These are phyloP conservation scores for Cinnamomum micranthum DNA, from an alignment of 164 flowering plant species.

Conservation along the genomic window DNA sequence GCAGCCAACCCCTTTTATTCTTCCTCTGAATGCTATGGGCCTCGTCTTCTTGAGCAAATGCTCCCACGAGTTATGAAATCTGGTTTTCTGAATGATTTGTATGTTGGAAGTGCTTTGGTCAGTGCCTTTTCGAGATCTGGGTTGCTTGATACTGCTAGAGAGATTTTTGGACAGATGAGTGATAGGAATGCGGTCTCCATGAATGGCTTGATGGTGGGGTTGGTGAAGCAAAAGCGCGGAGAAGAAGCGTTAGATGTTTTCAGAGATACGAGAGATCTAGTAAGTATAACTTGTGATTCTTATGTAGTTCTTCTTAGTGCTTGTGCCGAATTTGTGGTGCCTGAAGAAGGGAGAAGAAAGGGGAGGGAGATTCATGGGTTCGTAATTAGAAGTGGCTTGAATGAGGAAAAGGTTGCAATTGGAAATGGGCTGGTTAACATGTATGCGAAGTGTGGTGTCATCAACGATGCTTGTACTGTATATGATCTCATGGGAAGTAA, in stretches of 20 bases:
- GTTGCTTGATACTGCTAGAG: slow-evolving; percentile 42
- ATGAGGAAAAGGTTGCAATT: slow-evolving; percentile 37
- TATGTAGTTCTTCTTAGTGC: slow-evolving; percentile 69
- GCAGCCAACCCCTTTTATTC: slow-evolving; percentile 34
- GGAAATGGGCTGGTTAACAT: slow-evolving; percentile 76
- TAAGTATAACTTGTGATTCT: slow-evolving; percentile 51
- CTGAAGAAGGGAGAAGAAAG: slow-evolving; percentile 51
- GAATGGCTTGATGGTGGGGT: slow-evolving; percentile 86
- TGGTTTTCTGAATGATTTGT: slow-evolving; percentile 60
- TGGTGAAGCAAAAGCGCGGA: slow-evolving; percentile 59
- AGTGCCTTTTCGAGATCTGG: slow-evolving; percentile 70
- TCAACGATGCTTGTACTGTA: slow-evolving; percentile 47
- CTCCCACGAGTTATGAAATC: slow-evolving; percentile 49
- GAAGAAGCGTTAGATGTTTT: slow-evolving; percentile 64
- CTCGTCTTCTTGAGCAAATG: slow-evolving; percentile 54
- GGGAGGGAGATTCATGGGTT: slow-evolving; percentile 78
- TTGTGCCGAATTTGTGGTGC: slow-evolving; percentile 44
- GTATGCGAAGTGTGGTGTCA: slow-evolving; percentile 75
- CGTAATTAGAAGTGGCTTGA: slow-evolving; percentile 47
- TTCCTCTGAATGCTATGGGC: slow-evolving; percentile 23
- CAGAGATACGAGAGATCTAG: slow-evolving; percentile 41
- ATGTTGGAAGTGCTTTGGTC: slow-evolving; percentile 86
- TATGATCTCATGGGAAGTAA: slow-evolving; percentile 51
- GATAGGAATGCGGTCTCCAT: slow-evolving; percentile 64
- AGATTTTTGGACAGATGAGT: slow-evolving; percentile 56